Percentiles rank a stretch among this genome's conserved stretches.
phyloP scores from a whole-genome alignment of 1,284 basidiomycete genomes.

The Melampsora abietis-canadensis region DNA sequence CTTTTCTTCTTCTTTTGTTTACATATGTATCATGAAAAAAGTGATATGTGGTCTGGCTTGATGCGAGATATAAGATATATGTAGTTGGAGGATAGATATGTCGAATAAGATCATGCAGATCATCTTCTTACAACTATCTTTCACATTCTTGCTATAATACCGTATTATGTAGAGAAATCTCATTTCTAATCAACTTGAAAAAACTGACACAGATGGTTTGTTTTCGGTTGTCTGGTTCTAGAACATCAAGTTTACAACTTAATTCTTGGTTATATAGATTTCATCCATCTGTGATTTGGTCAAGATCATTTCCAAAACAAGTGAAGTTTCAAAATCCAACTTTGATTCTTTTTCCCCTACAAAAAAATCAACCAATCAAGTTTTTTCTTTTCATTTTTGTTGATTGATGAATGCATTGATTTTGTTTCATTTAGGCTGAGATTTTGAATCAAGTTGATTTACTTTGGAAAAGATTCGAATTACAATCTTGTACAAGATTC shows the following conservation, averaged over 20 bases:
- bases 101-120: background rate
- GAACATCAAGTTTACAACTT: constrained; percentile 32
- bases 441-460: constrained; percentile 19
- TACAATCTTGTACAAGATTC: constrained; percentile 20
- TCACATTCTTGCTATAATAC: too few relatives aligned
- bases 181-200: too few relatives aligned
- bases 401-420: too few relatives aligned
- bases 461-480: constrained; percentile 30
- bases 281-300: constrained; percentile 42
- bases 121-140: too few relatives aligned
- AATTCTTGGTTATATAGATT: constrained; percentile 38
- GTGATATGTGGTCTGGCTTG: too few relatives aligned
- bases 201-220: background rate
- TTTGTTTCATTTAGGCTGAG: constrained; percentile 11
- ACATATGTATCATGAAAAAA: too few relatives aligned
- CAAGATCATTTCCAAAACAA: constrained; percentile 17
- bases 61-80: too few relatives aligned
- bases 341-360: background rate
- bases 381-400: background rate
- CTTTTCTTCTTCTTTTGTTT: background rate
- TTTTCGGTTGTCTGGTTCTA: background rate
- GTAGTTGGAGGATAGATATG: too few relatives aligned
- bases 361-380: background rate
- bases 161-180: too few relatives aligned
- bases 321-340: background rate